A percentile compares a stretch with the other conserved stretches of the same genome.
Evolutionary conservation across 164 flowering plant genomes (phyloP).

Genomic region (Pachysandra terminalis): DNA sequence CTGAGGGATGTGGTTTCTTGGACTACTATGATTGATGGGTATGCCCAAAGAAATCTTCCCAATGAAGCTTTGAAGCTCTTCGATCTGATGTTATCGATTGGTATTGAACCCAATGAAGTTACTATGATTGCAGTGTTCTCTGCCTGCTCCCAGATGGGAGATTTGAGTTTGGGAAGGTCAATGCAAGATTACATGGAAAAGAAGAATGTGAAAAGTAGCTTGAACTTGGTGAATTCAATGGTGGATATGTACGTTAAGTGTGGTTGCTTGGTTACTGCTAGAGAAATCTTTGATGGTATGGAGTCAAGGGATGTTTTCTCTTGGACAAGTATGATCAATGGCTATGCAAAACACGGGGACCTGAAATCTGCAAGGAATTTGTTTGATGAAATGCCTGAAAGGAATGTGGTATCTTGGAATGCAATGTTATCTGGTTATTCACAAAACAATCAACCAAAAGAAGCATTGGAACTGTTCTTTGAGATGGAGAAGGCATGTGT

Average conservation of each 20-base stretch:
- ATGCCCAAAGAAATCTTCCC: constrained; percentile 19
- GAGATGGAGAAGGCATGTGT: constrained; percentile 41
- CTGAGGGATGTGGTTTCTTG: constrained; percentile 58
- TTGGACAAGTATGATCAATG: constrained; percentile 76
- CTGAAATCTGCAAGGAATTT: constrained; percentile 36
- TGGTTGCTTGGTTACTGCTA: constrained; percentile 47
- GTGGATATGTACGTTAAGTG: constrained; percentile 76
- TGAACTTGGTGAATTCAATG: constrained; percentile 56
- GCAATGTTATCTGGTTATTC: constrained; percentile 75
- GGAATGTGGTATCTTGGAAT: constrained; percentile 69
- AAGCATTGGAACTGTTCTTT: constrained; percentile 54
- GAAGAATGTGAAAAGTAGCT: constrained; percentile 21
- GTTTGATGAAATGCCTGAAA: constrained; percentile 60
- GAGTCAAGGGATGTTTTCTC: constrained; percentile 51
- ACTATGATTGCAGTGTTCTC: constrained; percentile 63
- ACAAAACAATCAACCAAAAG: constrained; percentile 47
- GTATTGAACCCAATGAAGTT: constrained; percentile 57
- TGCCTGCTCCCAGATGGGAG: constrained; percentile 51
- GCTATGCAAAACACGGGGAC: constrained; percentile 59
- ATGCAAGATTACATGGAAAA: constrained; percentile 34
- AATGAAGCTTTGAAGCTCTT: constrained; percentile 51
- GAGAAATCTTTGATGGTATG: constrained; percentile 51
- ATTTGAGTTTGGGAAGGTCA: constrained; percentile 35
- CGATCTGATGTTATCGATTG: constrained; percentile 31
- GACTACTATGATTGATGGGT: constrained; percentile 62